Percentiles rank a stretch among this genome's conserved stretches.
phyloP scores from a whole-genome alignment of 108 stramenopile species.

The Parmales sp. region DNA sequence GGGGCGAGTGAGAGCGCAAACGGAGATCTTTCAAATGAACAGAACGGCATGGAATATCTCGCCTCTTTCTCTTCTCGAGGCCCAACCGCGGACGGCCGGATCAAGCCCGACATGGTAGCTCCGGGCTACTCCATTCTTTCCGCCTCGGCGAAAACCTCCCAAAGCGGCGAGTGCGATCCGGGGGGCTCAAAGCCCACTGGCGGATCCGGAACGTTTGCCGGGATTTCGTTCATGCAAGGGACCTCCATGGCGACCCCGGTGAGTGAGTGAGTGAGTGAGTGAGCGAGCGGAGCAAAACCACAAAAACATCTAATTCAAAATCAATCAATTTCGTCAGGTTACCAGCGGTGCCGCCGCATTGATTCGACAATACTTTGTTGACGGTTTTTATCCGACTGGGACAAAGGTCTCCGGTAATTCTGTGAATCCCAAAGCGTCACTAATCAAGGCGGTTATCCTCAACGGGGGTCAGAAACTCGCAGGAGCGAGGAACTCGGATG shows the following conservation, averaged over 20 bases:
- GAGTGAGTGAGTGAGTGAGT: no score
- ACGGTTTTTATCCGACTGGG: conserved; percentile 17
- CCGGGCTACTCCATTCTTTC: conserved; percentile 54
- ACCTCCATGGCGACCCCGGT: no score
- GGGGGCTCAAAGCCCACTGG: neutral
- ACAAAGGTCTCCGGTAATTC: neutral
- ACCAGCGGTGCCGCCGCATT: conserved; percentile 31
- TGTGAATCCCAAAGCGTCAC: neutral
- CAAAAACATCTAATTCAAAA: no score
- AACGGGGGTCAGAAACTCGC: neutral
- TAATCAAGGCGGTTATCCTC: neutral
- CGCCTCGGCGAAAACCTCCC: conserved; percentile 29
- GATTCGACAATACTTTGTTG: conserved; percentile 29
- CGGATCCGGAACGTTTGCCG: conserved; percentile 7
- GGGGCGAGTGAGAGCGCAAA: conserved; percentile 40
- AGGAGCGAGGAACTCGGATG: neutral
- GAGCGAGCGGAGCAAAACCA: no score
- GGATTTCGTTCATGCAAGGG: neutral
- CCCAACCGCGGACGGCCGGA: conserved; percentile 55
- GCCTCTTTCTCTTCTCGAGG: conserved; percentile 53
- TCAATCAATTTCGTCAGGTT: no score
- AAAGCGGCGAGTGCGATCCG: conserved; percentile 33
- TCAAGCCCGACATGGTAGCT: conserved; percentile 69
- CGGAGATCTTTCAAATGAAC: conserved; percentile 19
- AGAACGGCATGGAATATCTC: conserved; percentile 41